Evolutionary conservation across 2,329 filamentous ascomycete genomes (phyloP).

Genomic region (Ophiostoma piceae): DNA sequence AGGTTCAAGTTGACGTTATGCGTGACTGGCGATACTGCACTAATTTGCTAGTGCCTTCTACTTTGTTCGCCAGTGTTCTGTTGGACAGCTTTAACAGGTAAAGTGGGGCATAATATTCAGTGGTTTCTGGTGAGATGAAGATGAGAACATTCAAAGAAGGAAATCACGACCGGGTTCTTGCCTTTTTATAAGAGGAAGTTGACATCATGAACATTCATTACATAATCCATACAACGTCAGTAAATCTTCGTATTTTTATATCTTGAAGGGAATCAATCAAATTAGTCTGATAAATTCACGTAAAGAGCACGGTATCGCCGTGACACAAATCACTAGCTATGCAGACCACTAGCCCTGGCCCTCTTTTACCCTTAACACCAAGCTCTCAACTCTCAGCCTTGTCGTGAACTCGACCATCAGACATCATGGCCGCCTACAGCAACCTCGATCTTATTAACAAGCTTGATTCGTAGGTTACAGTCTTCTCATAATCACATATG

Average conservation of each 20-base stretch:
- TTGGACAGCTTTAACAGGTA: not conserved
- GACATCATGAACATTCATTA: not conserved
- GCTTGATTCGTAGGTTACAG: slow-evolving; percentile 30
- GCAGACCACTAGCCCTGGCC: not conserved
- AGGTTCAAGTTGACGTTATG: too few species aligned
- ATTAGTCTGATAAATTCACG: too few species aligned
- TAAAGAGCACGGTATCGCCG: too few species aligned
- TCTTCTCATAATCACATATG: not conserved
- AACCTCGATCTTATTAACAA: slow-evolving; percentile 30
- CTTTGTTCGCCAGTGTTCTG: slow-evolving; percentile 20
- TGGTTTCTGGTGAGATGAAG: not conserved
- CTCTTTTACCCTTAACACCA: not conserved
- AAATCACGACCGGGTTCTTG: not conserved
- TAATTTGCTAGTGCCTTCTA: slow-evolving; percentile 23
- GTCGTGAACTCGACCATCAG: not conserved
- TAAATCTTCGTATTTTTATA: not conserved
- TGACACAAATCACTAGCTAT: too few species aligned
- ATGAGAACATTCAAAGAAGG: not conserved
- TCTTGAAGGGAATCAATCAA: too few species aligned
- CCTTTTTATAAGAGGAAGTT: not conserved
- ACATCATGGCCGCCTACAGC: slow-evolving; percentile 25
- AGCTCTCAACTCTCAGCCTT: not conserved
- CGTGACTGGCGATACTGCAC: slow-evolving; percentile 11
- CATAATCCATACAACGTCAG: not conserved
- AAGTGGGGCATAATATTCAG: not conserved